Conservation (phyloP, 1,284 basidiomycete species). For the Wallemia ichthyophaga region DNA sequence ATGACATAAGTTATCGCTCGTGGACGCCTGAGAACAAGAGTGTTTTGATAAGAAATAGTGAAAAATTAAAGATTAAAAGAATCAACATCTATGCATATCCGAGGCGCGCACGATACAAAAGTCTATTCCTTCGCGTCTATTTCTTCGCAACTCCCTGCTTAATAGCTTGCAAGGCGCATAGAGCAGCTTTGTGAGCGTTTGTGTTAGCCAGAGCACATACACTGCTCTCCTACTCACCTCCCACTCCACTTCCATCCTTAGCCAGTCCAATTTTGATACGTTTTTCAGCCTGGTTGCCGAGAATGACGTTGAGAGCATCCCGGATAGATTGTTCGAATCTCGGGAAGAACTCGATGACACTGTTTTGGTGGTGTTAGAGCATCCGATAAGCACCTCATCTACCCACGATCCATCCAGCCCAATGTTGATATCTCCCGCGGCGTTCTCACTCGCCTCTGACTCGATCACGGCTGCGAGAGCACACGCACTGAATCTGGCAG, state of each 20-base stretch:
- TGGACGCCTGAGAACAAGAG: no score
- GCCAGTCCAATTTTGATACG: conserved; percentile 62
- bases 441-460: conserved; percentile 33
- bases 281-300: conserved; percentile 49
- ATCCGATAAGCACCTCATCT: conserved; percentile 7
- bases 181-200: neutral
- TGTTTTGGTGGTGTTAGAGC: conserved; percentile 14
- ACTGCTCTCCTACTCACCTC: conserved; percentile 28
- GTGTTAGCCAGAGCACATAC: neutral
- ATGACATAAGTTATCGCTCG: no score
- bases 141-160: neutral
- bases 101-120: neutral
- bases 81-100: neutral
- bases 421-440: conserved; percentile 29
- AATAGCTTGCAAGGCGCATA: neutral
- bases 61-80: neutral
- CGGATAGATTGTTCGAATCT: conserved; percentile 45
- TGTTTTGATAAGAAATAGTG: no score
- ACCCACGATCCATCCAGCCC: conserved; percentile 64
- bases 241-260: conserved; percentile 89
- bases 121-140: neutral
- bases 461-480: conserved; percentile 60
- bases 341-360: conserved; percentile 71
- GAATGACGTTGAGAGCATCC: conserved; percentile 35
- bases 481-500: conserved; percentile 50